phyloP scores from a whole-genome alignment of 2,329 filamentous ascomycete species.

The Cytospora piceae region DNA sequence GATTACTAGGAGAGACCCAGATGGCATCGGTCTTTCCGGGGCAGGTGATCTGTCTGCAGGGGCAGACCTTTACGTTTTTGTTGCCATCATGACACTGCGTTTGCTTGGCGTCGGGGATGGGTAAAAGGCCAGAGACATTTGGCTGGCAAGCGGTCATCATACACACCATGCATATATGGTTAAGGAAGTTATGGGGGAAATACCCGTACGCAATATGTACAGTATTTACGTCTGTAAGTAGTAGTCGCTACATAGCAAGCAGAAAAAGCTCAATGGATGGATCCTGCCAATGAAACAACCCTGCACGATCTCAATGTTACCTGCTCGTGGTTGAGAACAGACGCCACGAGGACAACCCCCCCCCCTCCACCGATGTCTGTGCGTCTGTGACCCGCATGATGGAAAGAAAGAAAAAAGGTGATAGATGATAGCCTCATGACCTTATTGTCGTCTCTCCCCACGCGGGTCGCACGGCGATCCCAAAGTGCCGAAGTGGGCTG shows the following conservation, averaged over 20 bases:
- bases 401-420: neutral
- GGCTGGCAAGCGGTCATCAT: neutral
- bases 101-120: conserved; percentile 13
- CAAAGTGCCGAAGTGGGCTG: neutral
- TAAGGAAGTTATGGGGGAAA: neutral
- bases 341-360: neutral
- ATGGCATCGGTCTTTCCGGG: neutral
- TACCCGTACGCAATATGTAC: neutral
- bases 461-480: conserved; percentile 5
- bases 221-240: no score
- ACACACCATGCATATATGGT: neutral
- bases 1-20: conserved; percentile 1
- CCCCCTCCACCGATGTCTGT: neutral
- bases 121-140: neutral
- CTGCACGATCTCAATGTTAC: neutral
- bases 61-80: neutral
- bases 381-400: neutral
- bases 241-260: neutral
- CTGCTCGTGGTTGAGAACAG: neutral
- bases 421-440: neutral
- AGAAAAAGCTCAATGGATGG: neutral
- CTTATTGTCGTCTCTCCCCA: neutral
- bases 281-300: neutral
- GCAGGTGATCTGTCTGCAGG: neutral
- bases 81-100: conserved; percentile 7